Evolutionary conservation across 2,329 filamentous ascomycete species (phyloP), one percentile per base, ranked within the genome.

Genomic region (Fusarium sp.): DNA sequence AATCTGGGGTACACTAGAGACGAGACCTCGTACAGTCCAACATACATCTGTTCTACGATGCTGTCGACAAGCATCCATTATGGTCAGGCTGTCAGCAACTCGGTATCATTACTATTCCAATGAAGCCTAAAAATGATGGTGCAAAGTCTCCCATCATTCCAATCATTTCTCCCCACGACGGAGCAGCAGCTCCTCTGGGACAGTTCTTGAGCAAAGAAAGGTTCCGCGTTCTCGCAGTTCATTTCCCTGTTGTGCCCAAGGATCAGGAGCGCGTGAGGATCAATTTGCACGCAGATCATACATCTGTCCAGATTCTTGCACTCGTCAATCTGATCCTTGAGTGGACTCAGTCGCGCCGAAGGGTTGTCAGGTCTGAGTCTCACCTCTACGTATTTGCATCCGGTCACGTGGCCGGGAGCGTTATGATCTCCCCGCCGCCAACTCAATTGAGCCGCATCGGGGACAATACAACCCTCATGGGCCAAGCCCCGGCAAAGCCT

Each of bases 351-450:
- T 16, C 58, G 11, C 29, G 38, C n/a, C 15, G 7, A 25, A 60
- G 16, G 8, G 23, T 4, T 21, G 11, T 9, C 5, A 37, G 1
- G 1, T 2, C 14, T 31, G 1, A 7, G 1, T 44, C 23, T 10
- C 23, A 29, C 37, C 29, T 56, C 8, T 56, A 12, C 27, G 33
- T 18, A 19, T 11, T 11, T 19, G 5, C 35, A 19, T 11, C 37
- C 48, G 48, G 48, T 52, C 48, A 52, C 48, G 48, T 52, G 48
- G 18, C 7, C 48, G 48, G 48, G 3, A 0, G 18, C 4, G 12
- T 4, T 25, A 3, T 12, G 25, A 37, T 25, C 31, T 52, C 31
- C 23, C 48, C 31, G 48, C 12, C 31, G 7, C 12, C 8, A 16
- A 10, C 18, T 52, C 23, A 52, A 37, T 6, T 11, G 9, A 25